Conservation (phyloP, 805 yeast genomes). For the Candida methanosorbosa region DNA sequence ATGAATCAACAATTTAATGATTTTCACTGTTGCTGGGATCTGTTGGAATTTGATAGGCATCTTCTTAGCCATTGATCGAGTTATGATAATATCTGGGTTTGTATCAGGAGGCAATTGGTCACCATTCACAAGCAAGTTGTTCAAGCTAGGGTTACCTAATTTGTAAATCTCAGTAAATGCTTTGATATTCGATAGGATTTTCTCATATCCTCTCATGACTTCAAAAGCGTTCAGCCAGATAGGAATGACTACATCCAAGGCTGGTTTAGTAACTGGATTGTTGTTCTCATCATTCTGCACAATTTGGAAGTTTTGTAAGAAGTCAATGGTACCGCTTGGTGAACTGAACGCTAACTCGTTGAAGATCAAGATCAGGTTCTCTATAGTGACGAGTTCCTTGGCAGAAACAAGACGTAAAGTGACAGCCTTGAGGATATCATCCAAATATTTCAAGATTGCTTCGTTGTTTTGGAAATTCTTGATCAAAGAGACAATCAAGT, state of each 20-base stretch:
- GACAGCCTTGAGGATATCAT: conserved; percentile 65
- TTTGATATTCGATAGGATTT: conserved; percentile 54
- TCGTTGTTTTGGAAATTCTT: conserved; percentile 24
- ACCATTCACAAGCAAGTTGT: conserved; percentile 59
- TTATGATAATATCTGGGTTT: conserved; percentile 57
- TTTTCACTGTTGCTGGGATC: conserved; percentile 63
- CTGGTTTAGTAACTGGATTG: conserved; percentile 17
- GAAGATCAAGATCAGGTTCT: conserved; percentile 68
- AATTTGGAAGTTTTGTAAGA: conserved; percentile 37
- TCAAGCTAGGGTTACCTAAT: conserved; percentile 46
- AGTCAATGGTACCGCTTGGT: conserved; percentile 53
- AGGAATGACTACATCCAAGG: conserved; percentile 51
- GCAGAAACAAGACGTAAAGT: conserved; percentile 59
- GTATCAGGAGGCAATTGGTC: conserved; percentile 51
- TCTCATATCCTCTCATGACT: conserved; percentile 68
- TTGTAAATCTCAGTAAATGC: conserved; percentile 65
- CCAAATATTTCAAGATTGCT: conserved; percentile 32
- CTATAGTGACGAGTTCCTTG: conserved; percentile 63
- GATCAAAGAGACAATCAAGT: conserved; percentile 21
- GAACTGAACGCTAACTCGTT: conserved; percentile 60
- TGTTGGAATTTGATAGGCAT: conserved; percentile 57
- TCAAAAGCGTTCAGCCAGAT: conserved; percentile 84
- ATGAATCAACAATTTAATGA: conserved; percentile 56
- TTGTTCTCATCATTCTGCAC: conserved; percentile 16
- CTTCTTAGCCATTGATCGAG: conserved; percentile 73